Conservation (phyloP, 2,329 filamentous ascomycete species). For the Claviceps pazoutovae region DNA sequence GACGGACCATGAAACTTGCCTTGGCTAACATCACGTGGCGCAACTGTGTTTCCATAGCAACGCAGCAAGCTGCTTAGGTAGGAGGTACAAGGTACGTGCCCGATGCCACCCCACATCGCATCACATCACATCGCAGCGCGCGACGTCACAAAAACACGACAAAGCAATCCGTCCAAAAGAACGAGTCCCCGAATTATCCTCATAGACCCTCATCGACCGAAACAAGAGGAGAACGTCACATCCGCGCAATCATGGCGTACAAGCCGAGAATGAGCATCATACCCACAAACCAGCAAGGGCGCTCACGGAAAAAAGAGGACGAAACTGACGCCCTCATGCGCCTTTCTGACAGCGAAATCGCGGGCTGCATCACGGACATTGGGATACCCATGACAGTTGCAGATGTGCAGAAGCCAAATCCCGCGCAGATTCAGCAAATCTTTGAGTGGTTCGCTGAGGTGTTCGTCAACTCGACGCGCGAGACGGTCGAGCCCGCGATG, state of each 20-base stretch:
- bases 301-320: slow-evolving; percentile 44
- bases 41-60: slow-evolving; percentile 6
- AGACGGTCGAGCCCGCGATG: slow-evolving; percentile 91
- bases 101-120: background rate
- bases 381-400: slow-evolving; percentile 76
- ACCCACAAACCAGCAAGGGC: slow-evolving; percentile 35
- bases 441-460: slow-evolving; percentile 97
- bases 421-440: slow-evolving; percentile 88
- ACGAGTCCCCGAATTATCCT: background rate
- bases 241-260: slow-evolving; percentile 35
- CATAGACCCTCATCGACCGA: background rate
- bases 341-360: slow-evolving; percentile 64
- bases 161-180: background rate
- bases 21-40: background rate
- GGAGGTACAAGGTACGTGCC: background rate
- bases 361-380: slow-evolving; percentile 93
- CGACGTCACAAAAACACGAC: background rate
- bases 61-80: background rate
- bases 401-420: slow-evolving; percentile 87
- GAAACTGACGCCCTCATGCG: slow-evolving; percentile 46
- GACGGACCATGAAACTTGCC: background rate
- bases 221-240: background rate
- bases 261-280: slow-evolving; percentile 49
- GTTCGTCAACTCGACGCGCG: slow-evolving; percentile 82
- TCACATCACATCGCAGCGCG: background rate